Evolutionary conservation across 169 alveolate species (phyloP).

Genomic region (Toxoplasma gondii): DNA sequence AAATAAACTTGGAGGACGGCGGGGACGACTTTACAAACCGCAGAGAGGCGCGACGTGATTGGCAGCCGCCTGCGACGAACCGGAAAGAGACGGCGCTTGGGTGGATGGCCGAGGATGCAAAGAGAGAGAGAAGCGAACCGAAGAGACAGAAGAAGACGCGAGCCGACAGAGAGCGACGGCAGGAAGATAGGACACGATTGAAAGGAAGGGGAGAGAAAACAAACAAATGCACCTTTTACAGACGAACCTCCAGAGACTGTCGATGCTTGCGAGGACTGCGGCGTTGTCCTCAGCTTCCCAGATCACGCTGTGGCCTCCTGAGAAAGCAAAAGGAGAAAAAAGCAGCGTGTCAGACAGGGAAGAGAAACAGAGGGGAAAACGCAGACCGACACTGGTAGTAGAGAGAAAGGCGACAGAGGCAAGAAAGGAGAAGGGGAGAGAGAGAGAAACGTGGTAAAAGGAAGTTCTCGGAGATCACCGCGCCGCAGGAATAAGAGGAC

Average conservation of each 20-base stretch:
- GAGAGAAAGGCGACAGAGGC: too few species aligned
- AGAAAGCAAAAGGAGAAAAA: not conserved
- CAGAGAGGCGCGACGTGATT: constrained; percentile 9
- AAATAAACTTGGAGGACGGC: not conserved
- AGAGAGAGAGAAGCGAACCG: not conserved
- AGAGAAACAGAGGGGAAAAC: not conserved
- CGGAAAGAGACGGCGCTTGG: not conserved
- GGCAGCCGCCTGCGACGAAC: constrained; percentile 24
- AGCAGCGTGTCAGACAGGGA: too few species aligned
- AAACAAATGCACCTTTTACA: too few species aligned
- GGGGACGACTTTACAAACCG: constrained; percentile 23
- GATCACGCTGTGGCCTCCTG: not conserved
- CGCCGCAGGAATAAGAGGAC: too few species aligned
- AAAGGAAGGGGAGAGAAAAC: too few species aligned
- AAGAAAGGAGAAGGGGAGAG: not conserved
- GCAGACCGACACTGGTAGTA: not conserved
- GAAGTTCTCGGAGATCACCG: too few species aligned
- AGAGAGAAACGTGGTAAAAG: too few species aligned
- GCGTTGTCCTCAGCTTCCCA: not conserved
- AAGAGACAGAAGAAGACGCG: not conserved
- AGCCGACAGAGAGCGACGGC: too few species aligned
- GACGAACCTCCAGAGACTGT: not conserved
- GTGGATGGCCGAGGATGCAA: not conserved
- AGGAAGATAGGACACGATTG: too few species aligned
- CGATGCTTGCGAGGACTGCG: not conserved